Percentiles rank a stretch among this genome's conserved stretches.
Evolutionary conservation across 2,329 filamentous ascomycete species (phyloP).

Genomic region (Diaporthe australafricana): DNA sequence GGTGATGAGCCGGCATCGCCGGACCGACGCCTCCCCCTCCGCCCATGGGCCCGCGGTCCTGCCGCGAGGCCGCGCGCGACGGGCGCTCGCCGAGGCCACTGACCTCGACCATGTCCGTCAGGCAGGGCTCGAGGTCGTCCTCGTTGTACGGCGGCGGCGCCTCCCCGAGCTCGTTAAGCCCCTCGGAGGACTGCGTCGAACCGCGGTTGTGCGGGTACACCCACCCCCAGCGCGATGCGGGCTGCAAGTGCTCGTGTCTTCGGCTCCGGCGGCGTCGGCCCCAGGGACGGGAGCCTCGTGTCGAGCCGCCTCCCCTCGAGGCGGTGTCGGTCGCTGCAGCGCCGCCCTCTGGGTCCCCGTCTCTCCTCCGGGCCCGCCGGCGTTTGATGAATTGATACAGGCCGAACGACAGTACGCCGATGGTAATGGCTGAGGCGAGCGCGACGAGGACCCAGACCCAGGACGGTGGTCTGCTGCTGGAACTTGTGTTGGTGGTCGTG

Average conservation of each 20-base stretch:
- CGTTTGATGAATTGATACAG: neutral
- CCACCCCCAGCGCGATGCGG: conserved; percentile 21
- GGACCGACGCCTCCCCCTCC: neutral
- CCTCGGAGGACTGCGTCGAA: conserved; percentile 36
- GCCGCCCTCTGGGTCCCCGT: neutral
- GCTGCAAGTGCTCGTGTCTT: conserved; percentile 6
- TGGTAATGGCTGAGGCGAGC: conserved; percentile 20
- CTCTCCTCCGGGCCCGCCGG: neutral
- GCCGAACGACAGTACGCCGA: neutral
- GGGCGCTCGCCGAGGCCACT: neutral
- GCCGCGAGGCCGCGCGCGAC: neutral
- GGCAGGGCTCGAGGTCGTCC: conserved; percentile 11
- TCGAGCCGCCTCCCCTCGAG: neutral
- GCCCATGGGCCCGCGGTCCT: neutral
- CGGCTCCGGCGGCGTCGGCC: neutral
- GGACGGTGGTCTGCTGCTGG: neutral
- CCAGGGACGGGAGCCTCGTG: neutral
- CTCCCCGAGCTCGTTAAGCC: conserved; percentile 44
- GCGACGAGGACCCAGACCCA: conserved; percentile 36
- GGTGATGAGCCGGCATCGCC: neutral
- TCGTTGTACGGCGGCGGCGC: conserved; percentile 43
- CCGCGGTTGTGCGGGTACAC: neutral
- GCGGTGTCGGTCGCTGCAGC: neutral
- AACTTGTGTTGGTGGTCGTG: neutral
- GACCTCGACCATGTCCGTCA: conserved; percentile 11